These are phyloP conservation scores for Corymbia maculata DNA, from an alignment of 345 rosid genomes.

Conservation along the genomic window DNA sequence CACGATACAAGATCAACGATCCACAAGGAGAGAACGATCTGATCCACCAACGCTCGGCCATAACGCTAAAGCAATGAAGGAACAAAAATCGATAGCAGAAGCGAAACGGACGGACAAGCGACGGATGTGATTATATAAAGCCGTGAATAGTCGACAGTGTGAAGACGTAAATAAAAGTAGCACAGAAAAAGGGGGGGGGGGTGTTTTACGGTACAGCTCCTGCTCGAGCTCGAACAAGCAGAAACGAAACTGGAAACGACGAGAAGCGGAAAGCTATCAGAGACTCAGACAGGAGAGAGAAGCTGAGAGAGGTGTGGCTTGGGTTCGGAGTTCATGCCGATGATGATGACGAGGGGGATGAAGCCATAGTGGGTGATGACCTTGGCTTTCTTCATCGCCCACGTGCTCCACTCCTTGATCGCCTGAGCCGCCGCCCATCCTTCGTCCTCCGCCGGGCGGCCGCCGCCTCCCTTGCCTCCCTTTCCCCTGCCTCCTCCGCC, in stretches of 20 bases:
- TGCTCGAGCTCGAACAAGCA: background rate
- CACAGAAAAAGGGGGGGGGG: background rate
- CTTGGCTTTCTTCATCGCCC: constrained; percentile 85
- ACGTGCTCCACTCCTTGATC: constrained; percentile 87
- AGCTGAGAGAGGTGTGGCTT: constrained; percentile 89
- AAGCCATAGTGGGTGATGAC: constrained; percentile 86
- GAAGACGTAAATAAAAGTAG: background rate
- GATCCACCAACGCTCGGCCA: background rate
- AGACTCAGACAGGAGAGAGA: constrained; percentile 63
- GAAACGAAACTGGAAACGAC: background rate
- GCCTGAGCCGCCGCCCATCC: constrained; percentile 31
- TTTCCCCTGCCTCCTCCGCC: constrained; percentile 29
- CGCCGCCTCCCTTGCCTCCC: constrained; percentile 36
- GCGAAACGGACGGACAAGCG: background rate
- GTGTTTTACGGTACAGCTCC: background rate
- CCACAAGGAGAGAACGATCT: background rate
- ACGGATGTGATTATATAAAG: background rate
- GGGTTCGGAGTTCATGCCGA: constrained; percentile 95
- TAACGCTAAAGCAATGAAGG: background rate
- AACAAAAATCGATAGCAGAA: background rate
- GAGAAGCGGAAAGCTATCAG: background rate
- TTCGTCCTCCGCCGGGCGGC: constrained; percentile 31
- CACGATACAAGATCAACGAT: background rate
- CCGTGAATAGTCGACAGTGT: background rate
- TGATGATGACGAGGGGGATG: constrained; percentile 74